phyloP scores from a whole-genome alignment of 164 flowering plant species.

The Vitis vinifera region ASM3070453v1 NC_081815.1:703501-704000 shows the following conservation, averaged over 20 bases:
- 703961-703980: too few species aligned
- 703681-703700: constrained; percentile 74
- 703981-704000: background rate
- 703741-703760: too few species aligned
- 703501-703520: constrained; percentile 61
- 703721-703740: constrained; percentile 83
- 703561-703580: constrained; percentile 95
- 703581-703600: constrained; percentile 87
- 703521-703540: constrained; percentile 92
- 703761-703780: too few species aligned
- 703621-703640: constrained; percentile 88
- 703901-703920: too few species aligned
- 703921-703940: too few species aligned
- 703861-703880: constrained; percentile 16
- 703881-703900: background rate
- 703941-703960: too few species aligned
- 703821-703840: background rate
- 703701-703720: constrained; percentile 90
- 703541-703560: constrained; percentile 81
- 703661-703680: constrained; percentile 72
- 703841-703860: constrained; percentile 49
- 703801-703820: background rate
- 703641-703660: constrained; percentile 80
- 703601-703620: constrained; percentile 92
- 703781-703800: too few species aligned